These are phyloP conservation scores for Magnaporthiopsis rhizophila DNA, from an alignment of 2,329 filamentous ascomycete genomes.

Conservation along the genomic window DNA sequence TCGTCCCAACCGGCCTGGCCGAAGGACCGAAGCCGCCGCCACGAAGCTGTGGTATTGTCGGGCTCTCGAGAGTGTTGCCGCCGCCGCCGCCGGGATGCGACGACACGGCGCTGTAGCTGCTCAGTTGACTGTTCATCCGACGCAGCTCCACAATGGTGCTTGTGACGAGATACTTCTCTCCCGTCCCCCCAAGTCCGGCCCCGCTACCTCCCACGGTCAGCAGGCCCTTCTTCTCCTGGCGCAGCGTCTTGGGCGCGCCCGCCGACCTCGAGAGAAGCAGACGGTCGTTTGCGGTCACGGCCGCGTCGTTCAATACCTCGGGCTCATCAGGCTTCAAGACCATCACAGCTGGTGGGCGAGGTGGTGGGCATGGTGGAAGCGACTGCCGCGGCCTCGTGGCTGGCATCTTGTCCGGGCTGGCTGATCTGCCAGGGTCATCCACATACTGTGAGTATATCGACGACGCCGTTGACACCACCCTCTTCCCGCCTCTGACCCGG, in stretches of 20 bases:
- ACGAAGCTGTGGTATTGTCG: conserved; percentile 29
- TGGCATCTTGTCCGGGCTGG: background rate
- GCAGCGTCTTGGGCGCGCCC: background rate
- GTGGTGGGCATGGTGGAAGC: background rate
- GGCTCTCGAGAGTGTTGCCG: conserved; percentile 20
- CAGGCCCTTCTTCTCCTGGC: background rate
- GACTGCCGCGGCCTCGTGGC: background rate
- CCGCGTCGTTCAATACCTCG: background rate
- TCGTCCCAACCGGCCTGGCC: conserved; percentile 26
- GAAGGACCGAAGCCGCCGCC: conserved; percentile 31
- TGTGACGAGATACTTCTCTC: conserved; percentile 19
- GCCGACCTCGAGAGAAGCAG: background rate
- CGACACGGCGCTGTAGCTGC: conserved; percentile 21
- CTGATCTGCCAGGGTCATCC: background rate
- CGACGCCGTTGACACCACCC: conserved; percentile 4
- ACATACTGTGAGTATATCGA: conserved; percentile 7
- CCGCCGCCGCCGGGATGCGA: conserved; percentile 5
- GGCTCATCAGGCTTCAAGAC: background rate
- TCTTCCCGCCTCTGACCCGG: conserved; percentile 1
- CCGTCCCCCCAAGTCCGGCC: background rate
- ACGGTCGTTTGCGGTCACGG: background rate
- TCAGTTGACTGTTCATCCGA: conserved; percentile 47
- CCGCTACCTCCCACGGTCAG: background rate
- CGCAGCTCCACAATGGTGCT: conserved; percentile 43
- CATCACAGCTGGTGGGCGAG: background rate